These are phyloP conservation scores for Gossypium ekmanianum DNA, from an alignment of 345 rosid species.

Conservation along the genomic window DNA sequence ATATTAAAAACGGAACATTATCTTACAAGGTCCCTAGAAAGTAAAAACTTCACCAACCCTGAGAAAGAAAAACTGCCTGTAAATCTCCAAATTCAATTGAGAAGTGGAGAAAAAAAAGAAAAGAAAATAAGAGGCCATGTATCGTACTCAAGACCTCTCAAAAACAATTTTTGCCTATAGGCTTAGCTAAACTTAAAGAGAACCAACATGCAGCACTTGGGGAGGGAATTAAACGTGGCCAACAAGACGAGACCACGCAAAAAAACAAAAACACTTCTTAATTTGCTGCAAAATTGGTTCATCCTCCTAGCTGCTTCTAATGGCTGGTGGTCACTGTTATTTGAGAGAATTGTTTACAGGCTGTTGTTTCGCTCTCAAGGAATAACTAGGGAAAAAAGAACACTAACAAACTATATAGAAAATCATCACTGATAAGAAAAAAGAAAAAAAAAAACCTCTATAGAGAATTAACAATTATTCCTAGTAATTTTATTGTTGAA, in stretches of 20 bases:
- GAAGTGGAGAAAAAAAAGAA: not conserved
- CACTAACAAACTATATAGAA: not conserved
- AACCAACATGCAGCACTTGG: slow-evolving; percentile 11
- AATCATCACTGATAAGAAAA: not conserved
- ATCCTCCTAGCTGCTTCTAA: not conserved
- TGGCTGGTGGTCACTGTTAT: not conserved
- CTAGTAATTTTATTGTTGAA: not conserved
- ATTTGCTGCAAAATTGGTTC: not conserved
- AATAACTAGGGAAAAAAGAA: not conserved
- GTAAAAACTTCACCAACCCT: not conserved
- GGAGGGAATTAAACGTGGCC: slow-evolving; percentile 17
- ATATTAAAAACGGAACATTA: not conserved
- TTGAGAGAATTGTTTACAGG: not conserved
- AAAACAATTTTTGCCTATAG: not conserved
- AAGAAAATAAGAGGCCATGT: not conserved
- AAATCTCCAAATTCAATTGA: not conserved
- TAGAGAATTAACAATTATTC: not conserved
- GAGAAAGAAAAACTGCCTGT: not conserved
- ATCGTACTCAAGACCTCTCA: not conserved
- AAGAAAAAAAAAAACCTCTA: not conserved
- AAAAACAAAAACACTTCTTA: not conserved
- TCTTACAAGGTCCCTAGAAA: not conserved
- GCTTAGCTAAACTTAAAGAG: not conserved
- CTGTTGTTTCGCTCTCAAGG: not conserved
- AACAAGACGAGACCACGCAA: slow-evolving; percentile 20